Conservation (phyloP, 441 rosid genomes). For the Erysimum cheiri region DNA sequence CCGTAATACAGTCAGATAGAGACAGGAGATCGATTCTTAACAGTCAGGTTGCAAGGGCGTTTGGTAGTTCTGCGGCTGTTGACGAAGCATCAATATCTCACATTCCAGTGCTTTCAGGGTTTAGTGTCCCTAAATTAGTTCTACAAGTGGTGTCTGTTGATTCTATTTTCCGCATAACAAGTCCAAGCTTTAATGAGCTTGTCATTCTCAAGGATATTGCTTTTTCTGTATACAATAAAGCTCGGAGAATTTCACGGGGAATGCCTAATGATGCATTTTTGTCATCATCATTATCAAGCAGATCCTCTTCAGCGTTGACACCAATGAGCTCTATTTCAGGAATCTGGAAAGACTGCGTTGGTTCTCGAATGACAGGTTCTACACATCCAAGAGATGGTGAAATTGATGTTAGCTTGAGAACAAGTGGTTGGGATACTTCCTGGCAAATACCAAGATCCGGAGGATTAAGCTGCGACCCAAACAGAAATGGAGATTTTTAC, state of each 20-base stretch:
- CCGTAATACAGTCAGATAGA: conserved; percentile 71
- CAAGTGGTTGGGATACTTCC: conserved; percentile 87
- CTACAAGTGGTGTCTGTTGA: conserved; percentile 96
- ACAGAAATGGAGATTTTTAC: conserved; percentile 78
- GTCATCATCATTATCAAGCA: conserved; percentile 64
- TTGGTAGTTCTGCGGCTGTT: conserved; percentile 83
- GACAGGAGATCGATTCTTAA: conserved; percentile 71
- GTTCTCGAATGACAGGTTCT: conserved; percentile 84
- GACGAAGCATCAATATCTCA: conserved; percentile 93
- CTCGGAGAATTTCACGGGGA: conserved; percentile 89
- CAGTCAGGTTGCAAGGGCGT: conserved; percentile 88
- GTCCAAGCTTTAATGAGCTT: conserved; percentile 87
- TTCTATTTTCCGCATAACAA: conserved; percentile 92
- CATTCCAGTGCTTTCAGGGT: conserved; percentile 88
- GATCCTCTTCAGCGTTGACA: conserved; percentile 73
- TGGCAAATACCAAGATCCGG: conserved; percentile 89
- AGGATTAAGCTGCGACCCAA: conserved; percentile 79
- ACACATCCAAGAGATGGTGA: conserved; percentile 93
- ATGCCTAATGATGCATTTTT: conserved; percentile 62
- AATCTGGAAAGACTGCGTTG: conserved; percentile 93
- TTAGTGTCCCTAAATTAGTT: conserved; percentile 84
- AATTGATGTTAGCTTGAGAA: conserved; percentile 82
- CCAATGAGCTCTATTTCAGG: conserved; percentile 74
- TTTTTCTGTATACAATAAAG: conserved; percentile 95
- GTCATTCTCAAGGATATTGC: conserved; percentile 95